Conservation (phyloP, 495 filamentous ascomycete genomes). For the Pyrenopolyporus hunteri region DNA sequence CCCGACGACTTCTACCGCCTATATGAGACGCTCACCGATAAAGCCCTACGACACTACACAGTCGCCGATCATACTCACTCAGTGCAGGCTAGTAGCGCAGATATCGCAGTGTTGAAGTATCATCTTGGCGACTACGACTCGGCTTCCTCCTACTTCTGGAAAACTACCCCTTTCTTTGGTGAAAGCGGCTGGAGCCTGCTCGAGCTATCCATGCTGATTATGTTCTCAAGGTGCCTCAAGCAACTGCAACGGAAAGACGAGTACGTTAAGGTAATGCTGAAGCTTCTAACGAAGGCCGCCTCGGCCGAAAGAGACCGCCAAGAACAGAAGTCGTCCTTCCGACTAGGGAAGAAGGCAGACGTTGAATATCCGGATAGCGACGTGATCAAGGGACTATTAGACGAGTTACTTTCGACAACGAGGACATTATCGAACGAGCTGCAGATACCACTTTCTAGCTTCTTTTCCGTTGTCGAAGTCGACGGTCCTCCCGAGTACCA, state of each 20-base stretch:
- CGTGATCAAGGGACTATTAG: slow-evolving; percentile 65
- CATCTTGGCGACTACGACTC: slow-evolving; percentile 71
- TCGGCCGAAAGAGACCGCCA: slow-evolving; percentile 57
- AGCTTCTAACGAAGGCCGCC: slow-evolving; percentile 78
- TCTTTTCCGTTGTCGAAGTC: slow-evolving; percentile 73
- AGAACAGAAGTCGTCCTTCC: slow-evolving; percentile 46
- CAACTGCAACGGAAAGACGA: slow-evolving; percentile 77
- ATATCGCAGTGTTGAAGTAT: slow-evolving; percentile 84
- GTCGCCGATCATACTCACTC: slow-evolving; percentile 78
- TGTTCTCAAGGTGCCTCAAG: slow-evolving; percentile 85
- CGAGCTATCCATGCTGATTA: slow-evolving; percentile 80
- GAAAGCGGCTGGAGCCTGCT: slow-evolving; percentile 79
- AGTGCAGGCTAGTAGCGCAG: slow-evolving; percentile 76
- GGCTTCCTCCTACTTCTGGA: slow-evolving; percentile 79
- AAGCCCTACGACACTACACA: slow-evolving; percentile 73
- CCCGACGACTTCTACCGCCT: slow-evolving; percentile 62
- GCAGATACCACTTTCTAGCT: slow-evolving; percentile 68
- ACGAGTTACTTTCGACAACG: slow-evolving; percentile 69
- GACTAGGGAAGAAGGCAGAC: slow-evolving; percentile 26
- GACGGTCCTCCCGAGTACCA: slow-evolving; percentile 73
- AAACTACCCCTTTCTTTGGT: slow-evolving; percentile 82
- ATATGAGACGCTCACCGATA: slow-evolving; percentile 74
- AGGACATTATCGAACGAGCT: slow-evolving; percentile 67
- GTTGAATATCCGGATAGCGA: slow-evolving; percentile 61
- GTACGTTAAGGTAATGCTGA: slow-evolving; percentile 75